These are phyloP conservation scores for Phoenix roebelenii DNA, from an alignment of 176 grass and related monocot species.

Conservation along the genomic window DNA sequence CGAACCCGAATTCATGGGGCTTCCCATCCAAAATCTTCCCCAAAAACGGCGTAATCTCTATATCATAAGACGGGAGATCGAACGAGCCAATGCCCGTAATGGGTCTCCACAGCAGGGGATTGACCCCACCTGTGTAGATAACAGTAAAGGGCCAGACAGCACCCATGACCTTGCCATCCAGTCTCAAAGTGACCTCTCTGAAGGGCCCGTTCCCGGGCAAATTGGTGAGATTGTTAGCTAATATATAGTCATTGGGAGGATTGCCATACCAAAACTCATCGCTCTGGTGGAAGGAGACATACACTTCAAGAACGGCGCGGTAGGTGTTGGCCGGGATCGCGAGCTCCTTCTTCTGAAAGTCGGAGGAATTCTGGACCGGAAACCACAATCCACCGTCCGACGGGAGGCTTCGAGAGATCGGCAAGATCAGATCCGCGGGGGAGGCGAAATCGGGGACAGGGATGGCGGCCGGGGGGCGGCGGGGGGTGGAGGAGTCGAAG, in stretches of 20 bases:
- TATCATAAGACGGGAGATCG: conserved; percentile 63
- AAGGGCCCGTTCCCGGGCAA: conserved; percentile 36
- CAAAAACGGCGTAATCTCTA: conserved; percentile 74
- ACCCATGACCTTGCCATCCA: conserved; percentile 56
- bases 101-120: conserved; percentile 58
- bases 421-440: conserved; percentile 57
- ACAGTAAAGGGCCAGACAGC: conserved; percentile 84
- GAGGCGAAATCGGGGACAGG: conserved; percentile 28
- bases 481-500: conserved; percentile 27
- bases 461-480: background rate
- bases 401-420: conserved; percentile 44
- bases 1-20: conserved; percentile 45
- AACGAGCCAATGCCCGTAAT: conserved; percentile 82
- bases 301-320: conserved; percentile 68
- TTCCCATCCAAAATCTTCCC: conserved; percentile 47
- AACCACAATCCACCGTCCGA: conserved; percentile 68
- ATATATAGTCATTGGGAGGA: conserved; percentile 23
- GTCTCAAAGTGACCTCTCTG: conserved; percentile 50
- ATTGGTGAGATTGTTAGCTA: conserved; percentile 29
- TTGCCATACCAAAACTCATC: conserved; percentile 87
- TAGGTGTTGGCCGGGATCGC: conserved; percentile 45
- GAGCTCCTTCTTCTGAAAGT: conserved; percentile 35
- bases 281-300: conserved; percentile 43
- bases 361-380: conserved; percentile 29
- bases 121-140: conserved; percentile 65